phyloP scores from a whole-genome alignment of 441 rosid species.

The Melastoma candidum region DNA sequence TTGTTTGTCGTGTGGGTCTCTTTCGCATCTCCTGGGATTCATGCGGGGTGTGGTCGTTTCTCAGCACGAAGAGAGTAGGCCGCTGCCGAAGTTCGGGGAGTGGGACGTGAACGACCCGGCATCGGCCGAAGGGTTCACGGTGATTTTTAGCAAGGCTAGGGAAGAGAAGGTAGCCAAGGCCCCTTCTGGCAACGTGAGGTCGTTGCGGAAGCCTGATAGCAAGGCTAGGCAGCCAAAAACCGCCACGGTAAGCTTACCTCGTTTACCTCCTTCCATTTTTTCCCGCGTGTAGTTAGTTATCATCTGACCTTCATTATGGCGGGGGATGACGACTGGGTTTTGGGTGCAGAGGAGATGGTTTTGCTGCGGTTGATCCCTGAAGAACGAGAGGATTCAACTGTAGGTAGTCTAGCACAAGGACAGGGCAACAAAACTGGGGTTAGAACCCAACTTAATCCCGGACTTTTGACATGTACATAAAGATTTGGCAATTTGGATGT shows the following conservation, averaged over 20 bases:
- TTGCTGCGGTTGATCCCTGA: constrained; percentile 14
- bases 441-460: background rate
- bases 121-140: constrained; percentile 30
- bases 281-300: background rate
- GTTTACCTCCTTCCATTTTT: background rate
- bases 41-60: too few relatives aligned
- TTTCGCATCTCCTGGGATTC: too few relatives aligned
- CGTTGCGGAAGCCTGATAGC: background rate
- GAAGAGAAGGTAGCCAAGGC: constrained; percentile 32
- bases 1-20: too few relatives aligned
- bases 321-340: background rate
- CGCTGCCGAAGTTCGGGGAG: constrained; percentile 50
- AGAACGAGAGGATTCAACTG: background rate
- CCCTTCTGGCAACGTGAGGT: constrained; percentile 10
- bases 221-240: background rate
- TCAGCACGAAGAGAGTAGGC: constrained; percentile 10
- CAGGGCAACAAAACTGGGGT: background rate
- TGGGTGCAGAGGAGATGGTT: constrained; percentile 14
- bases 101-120: constrained; percentile 55
- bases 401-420: background rate
- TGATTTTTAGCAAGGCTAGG: constrained; percentile 39
- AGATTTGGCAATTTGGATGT: too few relatives aligned
- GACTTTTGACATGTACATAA: too few relatives aligned
- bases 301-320: background rate
- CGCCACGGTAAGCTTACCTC: background rate